Evolutionary conservation across 257 asterid genomes (phyloP).

Genomic region (Lavandula angustifolia): DNA sequence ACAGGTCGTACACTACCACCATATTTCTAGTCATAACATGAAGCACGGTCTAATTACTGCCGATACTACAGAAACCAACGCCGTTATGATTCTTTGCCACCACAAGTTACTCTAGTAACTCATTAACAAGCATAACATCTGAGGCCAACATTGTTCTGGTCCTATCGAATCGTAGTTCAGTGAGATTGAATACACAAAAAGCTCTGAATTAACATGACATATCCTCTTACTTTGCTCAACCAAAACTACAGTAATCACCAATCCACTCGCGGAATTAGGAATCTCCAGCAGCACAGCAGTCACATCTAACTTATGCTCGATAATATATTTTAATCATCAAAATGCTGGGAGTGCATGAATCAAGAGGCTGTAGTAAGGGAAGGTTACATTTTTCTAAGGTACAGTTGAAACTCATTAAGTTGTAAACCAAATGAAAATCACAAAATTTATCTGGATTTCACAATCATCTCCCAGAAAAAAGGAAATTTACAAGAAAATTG

Average conservation of each 20-base stretch:
- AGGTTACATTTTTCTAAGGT: background rate
- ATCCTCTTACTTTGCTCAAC: background rate
- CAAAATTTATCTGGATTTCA: background rate
- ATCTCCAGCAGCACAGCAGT: conserved; percentile 7
- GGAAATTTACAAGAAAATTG: background rate
- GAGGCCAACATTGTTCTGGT: background rate
- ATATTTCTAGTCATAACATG: conserved; percentile 5
- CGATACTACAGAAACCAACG: background rate
- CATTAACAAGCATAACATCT: too few species aligned
- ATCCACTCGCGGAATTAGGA: background rate
- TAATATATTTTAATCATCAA: background rate
- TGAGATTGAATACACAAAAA: background rate
- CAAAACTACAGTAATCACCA: conserved; percentile 7
- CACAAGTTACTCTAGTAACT: background rate
- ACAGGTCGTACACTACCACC: background rate
- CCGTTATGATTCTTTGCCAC: background rate
- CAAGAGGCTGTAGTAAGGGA: conserved; percentile 4
- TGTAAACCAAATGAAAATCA: conserved; percentile 7
- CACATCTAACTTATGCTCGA: background rate
- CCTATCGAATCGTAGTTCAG: background rate
- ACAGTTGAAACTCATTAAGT: background rate
- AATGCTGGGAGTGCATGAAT: background rate
- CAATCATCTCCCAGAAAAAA: conserved; percentile 2
- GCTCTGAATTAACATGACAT: background rate
- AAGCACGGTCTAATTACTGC: background rate